Base-by-base conservation (phyloP, 305 asterid species). In the Ilex paraguariensis region DNA sequence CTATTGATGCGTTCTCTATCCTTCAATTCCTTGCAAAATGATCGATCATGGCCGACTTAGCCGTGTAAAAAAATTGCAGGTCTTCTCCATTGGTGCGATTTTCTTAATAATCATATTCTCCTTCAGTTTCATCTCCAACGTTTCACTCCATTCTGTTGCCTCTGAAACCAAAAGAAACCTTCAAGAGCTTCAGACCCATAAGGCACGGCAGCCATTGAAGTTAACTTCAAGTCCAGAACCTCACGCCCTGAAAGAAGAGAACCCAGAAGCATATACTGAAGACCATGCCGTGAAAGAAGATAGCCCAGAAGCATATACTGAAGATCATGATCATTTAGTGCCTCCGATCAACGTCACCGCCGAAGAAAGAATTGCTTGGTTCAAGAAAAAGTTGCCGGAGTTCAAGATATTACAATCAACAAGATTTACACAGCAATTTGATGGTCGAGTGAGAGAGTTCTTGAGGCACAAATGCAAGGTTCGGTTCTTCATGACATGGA, bases 401-500 rank as follows among this genome's bases (percentile, higher is more conserved):
- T 55, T 75, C 31, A 59, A 61, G 15, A 50, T 77, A 15, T 65
- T 84, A 10, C 59, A 69, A 16, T 48, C 77, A 0, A 66, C 68
- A 11, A 48, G 49, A 9, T 31, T 54, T 44, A 45, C 63, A 0
- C 51, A 65, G 56, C 48, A 52, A 4, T 88, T 86, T 13, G 73
- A 84, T 56, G 51, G 59, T 0, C 64, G 86, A 59, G 66, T 86
- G 6, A 44, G 46, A 5, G 11, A 64, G 0, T 84, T 82, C 48
- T 68, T 79, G 6, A 55, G 30, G 15, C 66, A 65, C 30, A 30
- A 68, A 0, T 89, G 97, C 70, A 66, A 56, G 56, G 66, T 75
- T 46, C 83, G 58, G 60, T 68, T 85, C 61, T 87, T 84, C 73
- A 87, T 84, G 85, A 87, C 94, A 31, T 87, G 95, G 95, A 77